Percentiles rank a stretch among this genome's conserved stretches.
Evolutionary conservation across 2,329 filamentous ascomycete genomes (phyloP).

Genomic region (Beauveria scarabaeidicola): DNA sequence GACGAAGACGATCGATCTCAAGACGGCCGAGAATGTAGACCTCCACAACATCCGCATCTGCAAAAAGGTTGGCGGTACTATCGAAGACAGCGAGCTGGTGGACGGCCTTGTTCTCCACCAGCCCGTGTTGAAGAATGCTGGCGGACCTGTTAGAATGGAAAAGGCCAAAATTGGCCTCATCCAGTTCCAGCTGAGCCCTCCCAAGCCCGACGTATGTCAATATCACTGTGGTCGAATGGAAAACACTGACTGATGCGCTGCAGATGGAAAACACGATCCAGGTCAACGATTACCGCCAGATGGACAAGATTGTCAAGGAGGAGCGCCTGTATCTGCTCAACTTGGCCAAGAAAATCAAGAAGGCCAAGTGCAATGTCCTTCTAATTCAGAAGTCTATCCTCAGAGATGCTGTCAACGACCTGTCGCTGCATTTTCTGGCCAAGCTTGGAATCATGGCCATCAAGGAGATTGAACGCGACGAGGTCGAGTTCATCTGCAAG

Average conservation of each 20-base stretch:
- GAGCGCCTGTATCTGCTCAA: constrained; percentile 96
- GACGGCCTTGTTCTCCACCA: constrained; percentile 91
- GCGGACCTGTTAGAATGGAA: constrained; percentile 86
- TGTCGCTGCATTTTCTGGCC: constrained; percentile 93
- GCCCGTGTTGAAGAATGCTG: constrained; percentile 84
- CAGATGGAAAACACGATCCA: constrained; percentile 99
- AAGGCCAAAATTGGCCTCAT: constrained; percentile 96
- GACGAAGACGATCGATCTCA: constrained; percentile 88
- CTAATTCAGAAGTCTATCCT: constrained; percentile 98
- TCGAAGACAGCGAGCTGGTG: constrained; percentile 95
- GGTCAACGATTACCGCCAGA: constrained; percentile 98
- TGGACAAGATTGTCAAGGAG: constrained; percentile 99
- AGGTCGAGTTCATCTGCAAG: constrained; percentile 99
- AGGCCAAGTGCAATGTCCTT: constrained; percentile 98
- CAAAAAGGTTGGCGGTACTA: constrained; percentile 96
- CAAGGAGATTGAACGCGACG: constrained; percentile 97
- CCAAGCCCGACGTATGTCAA: constrained; percentile 78
- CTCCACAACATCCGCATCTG: constrained; percentile 93
- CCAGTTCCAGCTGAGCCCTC: constrained; percentile 96
- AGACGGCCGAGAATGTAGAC: constrained; percentile 93
- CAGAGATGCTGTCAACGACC: constrained; percentile 92
- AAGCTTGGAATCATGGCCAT: constrained; percentile 92
- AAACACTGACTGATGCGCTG: constrained; percentile 15
- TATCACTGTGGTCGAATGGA: not conserved
- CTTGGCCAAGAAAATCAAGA: constrained; percentile 99